phyloP scores from a whole-genome alignment of 805 yeast species.

The Candida fluviatilis region DNA sequence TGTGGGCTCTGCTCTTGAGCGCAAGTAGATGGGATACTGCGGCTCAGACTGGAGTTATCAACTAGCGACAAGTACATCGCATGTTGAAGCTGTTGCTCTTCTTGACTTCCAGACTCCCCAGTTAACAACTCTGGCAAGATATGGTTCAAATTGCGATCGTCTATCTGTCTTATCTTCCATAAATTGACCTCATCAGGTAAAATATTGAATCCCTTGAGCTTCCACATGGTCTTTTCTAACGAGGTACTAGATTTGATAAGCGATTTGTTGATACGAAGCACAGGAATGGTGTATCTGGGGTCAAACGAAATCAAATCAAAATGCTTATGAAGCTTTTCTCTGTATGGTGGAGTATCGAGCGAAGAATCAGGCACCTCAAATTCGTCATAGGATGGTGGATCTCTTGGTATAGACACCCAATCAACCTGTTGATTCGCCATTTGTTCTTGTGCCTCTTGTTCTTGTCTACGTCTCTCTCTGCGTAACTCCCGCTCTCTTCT shows the following conservation, averaged over 20 bases:
- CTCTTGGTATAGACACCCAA: neutral
- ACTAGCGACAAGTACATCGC: slow-evolving; percentile 1
- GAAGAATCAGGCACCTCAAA: slow-evolving; percentile 8
- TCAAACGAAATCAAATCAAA: slow-evolving; percentile 25
- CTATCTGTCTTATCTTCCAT: slow-evolving; percentile 25
- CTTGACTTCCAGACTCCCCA: neutral
- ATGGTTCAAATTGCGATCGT: slow-evolving; percentile 20
- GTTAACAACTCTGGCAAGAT: slow-evolving; percentile 18
- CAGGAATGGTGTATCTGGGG: slow-evolving; percentile 20
- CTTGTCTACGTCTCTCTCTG: neutral
- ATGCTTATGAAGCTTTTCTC: slow-evolving; percentile 19
- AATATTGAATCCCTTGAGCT: slow-evolving; percentile 17
- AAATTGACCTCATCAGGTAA: slow-evolving; percentile 20
- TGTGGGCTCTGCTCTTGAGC: neutral
- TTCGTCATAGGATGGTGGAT: slow-evolving; percentile 7
- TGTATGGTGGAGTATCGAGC: slow-evolving; percentile 23
- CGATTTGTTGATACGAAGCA: slow-evolving; percentile 18
- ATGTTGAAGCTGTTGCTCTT: slow-evolving; percentile 1
- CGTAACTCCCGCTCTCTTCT: neutral
- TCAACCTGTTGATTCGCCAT: slow-evolving; percentile 7
- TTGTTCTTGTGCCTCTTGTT: neutral
- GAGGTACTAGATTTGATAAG: slow-evolving; percentile 12
- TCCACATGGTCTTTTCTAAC: slow-evolving; percentile 12
- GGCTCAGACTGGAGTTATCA: neutral
- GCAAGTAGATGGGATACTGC: neutral